Base-by-base conservation (phyloP, 2,329 filamentous ascomycete species). In the Penicillium sp. region DNA sequence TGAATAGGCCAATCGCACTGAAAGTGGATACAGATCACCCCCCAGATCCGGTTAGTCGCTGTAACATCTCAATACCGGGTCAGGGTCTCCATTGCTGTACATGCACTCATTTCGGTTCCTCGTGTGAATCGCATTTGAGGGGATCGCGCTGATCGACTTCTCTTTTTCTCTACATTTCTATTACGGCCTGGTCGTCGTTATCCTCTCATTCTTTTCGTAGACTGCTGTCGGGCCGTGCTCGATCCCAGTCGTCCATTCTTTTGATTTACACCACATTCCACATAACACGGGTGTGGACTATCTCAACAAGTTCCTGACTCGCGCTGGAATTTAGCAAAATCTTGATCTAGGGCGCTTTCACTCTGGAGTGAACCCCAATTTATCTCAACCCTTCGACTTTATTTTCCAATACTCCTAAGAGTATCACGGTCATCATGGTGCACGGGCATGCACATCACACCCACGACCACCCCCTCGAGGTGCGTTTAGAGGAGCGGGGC, bases 381-480 rank as follows among this genome's bases (percentile, higher is more conserved):
- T 35, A 52, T 47, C 39, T 50, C 19, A 37, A 53, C 37, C 24
- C 27, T 42, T 50, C 29, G 42, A 11, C 48, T 45, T 50, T 33
- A n/a, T 22, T 10, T 44, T 49, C 52, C 49, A 31, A 33, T n/a
- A 43, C 48, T 31, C 26, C 27, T 42, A 21, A 44, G 24, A 42
- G 4, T 26, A 9, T 24, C 3, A 27, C 21, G 21, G 33, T 46
- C 61, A 65, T 53, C 55, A 74, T 72, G 66, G 68, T 67, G 49
- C 71, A 73, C 57, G 69, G 66, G 45, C 71, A 73, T 62, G 62
- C 61, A 31, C 70, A 73, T 55, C 35, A 39, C 35, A 49, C 44
- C 11, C 52, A 53, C 9, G 54, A 59, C 52, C 65, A 58, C 54
- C 59, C 51, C 53, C 64, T 67, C 54, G 60, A 69, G 54, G 57